Evolutionary conservation across 305 asterid genomes (phyloP).

Genomic region (Solanum hybrid): DNA sequence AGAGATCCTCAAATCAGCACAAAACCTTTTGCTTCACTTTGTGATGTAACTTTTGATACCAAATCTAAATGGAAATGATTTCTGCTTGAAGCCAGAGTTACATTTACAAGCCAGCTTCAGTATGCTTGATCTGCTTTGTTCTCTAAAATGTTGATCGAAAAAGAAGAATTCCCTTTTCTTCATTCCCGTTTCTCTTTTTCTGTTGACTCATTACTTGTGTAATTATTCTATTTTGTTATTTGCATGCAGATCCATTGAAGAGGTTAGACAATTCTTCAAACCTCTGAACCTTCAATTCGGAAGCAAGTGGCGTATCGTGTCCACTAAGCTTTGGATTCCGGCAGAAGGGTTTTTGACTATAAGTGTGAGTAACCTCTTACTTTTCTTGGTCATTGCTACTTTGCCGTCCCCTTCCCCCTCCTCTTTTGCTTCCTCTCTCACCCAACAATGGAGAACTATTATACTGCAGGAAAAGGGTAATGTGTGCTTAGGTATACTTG

Average conservation of each 20-base stretch:
- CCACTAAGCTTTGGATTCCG: slow-evolving; percentile 53
- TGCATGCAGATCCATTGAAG: slow-evolving; percentile 35
- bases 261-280: slow-evolving; percentile 43
- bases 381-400: neutral
- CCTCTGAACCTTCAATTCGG: slow-evolving; percentile 53
- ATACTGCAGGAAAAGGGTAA: too few species aligned
- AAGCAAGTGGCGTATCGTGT: slow-evolving; percentile 58
- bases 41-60: neutral
- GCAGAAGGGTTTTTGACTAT: slow-evolving; percentile 63
- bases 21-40: neutral
- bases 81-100: neutral
- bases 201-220: neutral
- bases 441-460: too few species aligned
- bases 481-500: too few species aligned
- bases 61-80: neutral
- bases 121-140: neutral
- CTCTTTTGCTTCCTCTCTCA: too few species aligned
- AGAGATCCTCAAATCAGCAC: neutral
- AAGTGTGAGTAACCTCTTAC: slow-evolving; percentile 25
- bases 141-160: neutral
- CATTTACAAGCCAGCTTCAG: neutral
- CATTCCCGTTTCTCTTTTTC: neutral
- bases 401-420: too few species aligned
- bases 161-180: neutral
- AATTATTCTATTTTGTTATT: neutral